Percentiles rank a stretch among this genome's conserved stretches.
These are phyloP conservation scores for Phytophthora pseudosyringae DNA, from an alignment of 352 stramenopile species.

Conservation along the genomic window DNA sequence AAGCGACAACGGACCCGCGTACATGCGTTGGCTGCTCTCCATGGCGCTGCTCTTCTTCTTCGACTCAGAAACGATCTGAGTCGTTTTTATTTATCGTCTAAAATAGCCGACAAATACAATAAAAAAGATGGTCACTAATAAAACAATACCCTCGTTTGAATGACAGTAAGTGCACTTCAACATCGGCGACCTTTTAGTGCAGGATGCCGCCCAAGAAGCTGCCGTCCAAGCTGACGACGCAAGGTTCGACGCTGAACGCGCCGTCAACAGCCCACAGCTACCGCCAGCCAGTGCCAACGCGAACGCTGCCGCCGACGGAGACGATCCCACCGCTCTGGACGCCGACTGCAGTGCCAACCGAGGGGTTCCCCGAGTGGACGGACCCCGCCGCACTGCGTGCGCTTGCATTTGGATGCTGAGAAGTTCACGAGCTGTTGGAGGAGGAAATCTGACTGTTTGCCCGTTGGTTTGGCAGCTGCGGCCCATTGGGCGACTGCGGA, in stretches of 20 bases:
- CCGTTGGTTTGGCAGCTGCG: slow-evolving; percentile 18
- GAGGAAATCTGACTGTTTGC: not conserved
- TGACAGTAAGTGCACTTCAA: slow-evolving; percentile 22
- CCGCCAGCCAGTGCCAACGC: slow-evolving; percentile 36
- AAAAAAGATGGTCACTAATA: not conserved
- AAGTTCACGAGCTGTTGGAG: not conserved
- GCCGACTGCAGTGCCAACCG: slow-evolving; percentile 33
- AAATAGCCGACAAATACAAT: too few relatives aligned
- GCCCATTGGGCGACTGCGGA: slow-evolving; percentile 61
- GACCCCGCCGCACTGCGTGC: slow-evolving; percentile 33
- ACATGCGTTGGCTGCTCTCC: slow-evolving; percentile 33
- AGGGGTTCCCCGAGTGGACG: slow-evolving; percentile 75
- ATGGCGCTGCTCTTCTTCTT: slow-evolving; percentile 8
- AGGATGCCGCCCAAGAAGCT: slow-evolving; percentile 52
- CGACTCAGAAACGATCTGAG: not conserved
- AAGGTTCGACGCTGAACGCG: slow-evolving; percentile 24
- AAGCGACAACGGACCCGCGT: not conserved
- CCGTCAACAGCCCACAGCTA: slow-evolving; percentile 5
- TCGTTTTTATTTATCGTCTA: too few relatives aligned
- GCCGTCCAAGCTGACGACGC: slow-evolving; percentile 43
- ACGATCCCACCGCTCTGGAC: slow-evolving; percentile 54
- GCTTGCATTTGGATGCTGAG: not conserved
- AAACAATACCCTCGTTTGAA: slow-evolving; percentile 7
- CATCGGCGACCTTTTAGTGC: slow-evolving; percentile 17
- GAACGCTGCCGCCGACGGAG: slow-evolving; percentile 36